Evolutionary conservation across 495 filamentous ascomycete species (phyloP), one percentile per base, ranked within the genome.

Genomic region (Corynascus novoguineensis): DNA sequence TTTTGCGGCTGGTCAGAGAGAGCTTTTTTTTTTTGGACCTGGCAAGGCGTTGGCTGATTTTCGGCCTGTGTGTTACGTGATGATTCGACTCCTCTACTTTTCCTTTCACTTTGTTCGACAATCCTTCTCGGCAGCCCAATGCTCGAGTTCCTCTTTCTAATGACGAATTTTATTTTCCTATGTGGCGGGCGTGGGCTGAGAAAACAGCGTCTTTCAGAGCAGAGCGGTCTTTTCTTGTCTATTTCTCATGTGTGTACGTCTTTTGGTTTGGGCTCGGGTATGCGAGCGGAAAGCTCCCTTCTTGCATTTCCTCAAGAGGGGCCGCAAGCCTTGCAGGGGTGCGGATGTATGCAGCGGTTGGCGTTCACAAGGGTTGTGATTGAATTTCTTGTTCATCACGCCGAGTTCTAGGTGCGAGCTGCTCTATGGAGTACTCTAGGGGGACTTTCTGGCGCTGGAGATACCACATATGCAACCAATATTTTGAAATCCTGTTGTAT

Each of bases 111-210:
- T 17, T 34, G 42, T 10, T 34, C 31, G 42, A 38, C 41, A 22
- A 15, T 21, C 42, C 31, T 37, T 19, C 24, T 32, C 37, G 17
- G 27, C 50, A 19, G 35, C 37, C 37, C 37, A 38, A 34, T 38
- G 51, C 49, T 54, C 4, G 27, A 40, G 38, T 19, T 17, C 38
- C 10, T 27, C 47, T 48, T 24, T 42, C 22, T 55, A 55, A 55
- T 55, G 42, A 44, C 53, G 42, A 38, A 12, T 35, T 47, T 25
- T 48, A 0, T 47, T 21, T 34, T 45, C 19, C 25, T 44, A 4
- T 37, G 4, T 55, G 53, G 53, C 53, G 47, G 53, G 53, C 53
- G 53, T 44, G 53, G 53, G 53, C 53, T 44, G 53, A 47, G 12
- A 47, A 55, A 46, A 47, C 42, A 47, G 44, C 42, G 32, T 48